Base-by-base conservation (phyloP, 805 yeast genomes). In the Lipomyces yamadae region DNA sequence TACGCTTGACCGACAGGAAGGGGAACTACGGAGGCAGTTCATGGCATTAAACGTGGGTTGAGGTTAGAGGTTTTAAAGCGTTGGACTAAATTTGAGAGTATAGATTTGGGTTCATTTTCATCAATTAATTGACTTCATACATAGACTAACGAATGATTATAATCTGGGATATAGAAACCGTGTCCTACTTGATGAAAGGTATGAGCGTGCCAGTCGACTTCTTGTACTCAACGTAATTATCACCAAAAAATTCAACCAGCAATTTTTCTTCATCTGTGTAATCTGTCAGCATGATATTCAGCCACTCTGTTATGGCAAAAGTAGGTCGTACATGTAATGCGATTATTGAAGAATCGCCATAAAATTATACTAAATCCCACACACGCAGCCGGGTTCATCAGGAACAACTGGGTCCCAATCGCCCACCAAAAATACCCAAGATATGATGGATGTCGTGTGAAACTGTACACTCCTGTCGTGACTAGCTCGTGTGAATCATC, bases 351-450 rank as follows among this genome's bases (percentile, higher is more conserved):
- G 74, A 95, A 95, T 42, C 76, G 73, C 84, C 87, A 86, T 29
- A 95, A 79, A 2, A 86, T 83, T n/a, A 77, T 70, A 0, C 81
- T 73, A 67, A 92, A 95, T 0, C 82, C 79, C 0, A 81, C 59
- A 1, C 85, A 73, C 0, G 92, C 82, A 0, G 91, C 57, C 5
- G 90, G 86, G 77, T 92, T 95, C 56, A 86, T 78, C 65, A 94
- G 77, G 67, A 88, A 70, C 57, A 95, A 32, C 75, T 94, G 97
- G 0, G 92, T 82, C 0, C 98, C 98, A 2, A 93, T 71, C 13
- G 96, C 94, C 98, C 98, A 95, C 85, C 92, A 87, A 74, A 87
- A 93, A 76, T 90, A 95, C 0, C 98, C 99, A 53, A 87, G 83
- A 77, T 95, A 95, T 58, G 96, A 88, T 5, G 99, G 99, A 76